A percentile compares a stretch with the other conserved stretches of the same genome.
Conservation (phyloP, 768 basidiomycete species). For the Lactarius sanguifluus region DNA sequence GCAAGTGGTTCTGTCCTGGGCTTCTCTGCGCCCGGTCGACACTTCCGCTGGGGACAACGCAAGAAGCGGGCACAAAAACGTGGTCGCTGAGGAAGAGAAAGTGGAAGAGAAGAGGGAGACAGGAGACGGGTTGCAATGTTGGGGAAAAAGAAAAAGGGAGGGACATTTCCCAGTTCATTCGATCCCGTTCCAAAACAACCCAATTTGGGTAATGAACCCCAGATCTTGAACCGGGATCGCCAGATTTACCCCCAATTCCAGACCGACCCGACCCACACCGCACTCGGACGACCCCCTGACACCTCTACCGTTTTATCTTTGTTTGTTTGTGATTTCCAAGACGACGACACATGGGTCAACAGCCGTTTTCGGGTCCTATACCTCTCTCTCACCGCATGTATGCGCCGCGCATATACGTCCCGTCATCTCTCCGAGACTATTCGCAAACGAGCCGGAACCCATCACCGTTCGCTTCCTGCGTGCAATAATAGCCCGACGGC, state of each 20-base stretch:
- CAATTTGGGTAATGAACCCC: conserved; percentile 25
- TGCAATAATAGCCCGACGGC: not conserved
- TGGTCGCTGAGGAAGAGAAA: not conserved
- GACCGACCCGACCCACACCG: not conserved
- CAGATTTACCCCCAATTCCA: conserved; percentile 15
- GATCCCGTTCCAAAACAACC: not conserved
- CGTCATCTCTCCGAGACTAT: not conserved
- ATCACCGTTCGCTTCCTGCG: not conserved
- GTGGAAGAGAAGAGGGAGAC: not conserved
- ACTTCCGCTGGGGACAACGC: not conserved
- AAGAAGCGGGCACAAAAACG: not conserved
- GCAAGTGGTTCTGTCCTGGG: conserved; percentile 12
- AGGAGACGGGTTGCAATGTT: not conserved
- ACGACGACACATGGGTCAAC: too few relatives aligned
- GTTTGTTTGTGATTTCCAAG: not conserved
- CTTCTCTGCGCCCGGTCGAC: conserved; percentile 20
- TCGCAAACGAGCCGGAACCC: not conserved
- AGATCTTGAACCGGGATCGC: conserved; percentile 26
- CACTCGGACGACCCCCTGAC: not conserved
- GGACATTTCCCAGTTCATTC: not conserved
- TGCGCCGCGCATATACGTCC: not conserved
- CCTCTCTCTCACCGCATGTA: not conserved
- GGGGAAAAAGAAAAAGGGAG: not conserved
- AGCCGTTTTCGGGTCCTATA: too few relatives aligned
- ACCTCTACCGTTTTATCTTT: not conserved